Conservation (phyloP, 2,329 filamentous ascomycete species). For the Aspergillus candidus region DNA sequence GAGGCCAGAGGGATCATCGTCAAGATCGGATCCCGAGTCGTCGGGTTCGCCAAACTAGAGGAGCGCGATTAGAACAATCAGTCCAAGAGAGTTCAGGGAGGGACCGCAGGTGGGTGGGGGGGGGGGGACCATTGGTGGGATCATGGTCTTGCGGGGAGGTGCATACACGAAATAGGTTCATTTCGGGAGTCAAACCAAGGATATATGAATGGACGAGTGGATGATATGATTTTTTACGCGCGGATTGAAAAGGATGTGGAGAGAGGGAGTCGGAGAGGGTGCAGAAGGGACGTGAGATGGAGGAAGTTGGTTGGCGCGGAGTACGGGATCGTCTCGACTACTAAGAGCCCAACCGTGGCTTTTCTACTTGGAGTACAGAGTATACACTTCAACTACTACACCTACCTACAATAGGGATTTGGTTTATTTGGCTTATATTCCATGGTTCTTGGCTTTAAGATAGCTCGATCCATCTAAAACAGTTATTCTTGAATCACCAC, state of each 20-base stretch:
- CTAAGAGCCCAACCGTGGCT: too few species aligned
- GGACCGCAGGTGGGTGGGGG: not conserved
- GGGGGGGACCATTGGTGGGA: conserved; percentile 2
- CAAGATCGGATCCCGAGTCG: conserved; percentile 45
- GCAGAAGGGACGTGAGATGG: not conserved
- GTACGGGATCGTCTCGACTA: too few species aligned
- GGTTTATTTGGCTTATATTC: too few species aligned
- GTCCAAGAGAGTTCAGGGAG: not conserved
- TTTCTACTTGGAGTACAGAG: too few species aligned
- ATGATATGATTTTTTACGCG: too few species aligned
- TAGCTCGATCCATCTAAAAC: too few species aligned
- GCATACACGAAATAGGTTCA: conserved; percentile 32
- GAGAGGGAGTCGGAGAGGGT: not conserved
- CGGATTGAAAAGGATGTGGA: not conserved
- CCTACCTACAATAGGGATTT: too few species aligned
- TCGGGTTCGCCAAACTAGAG: conserved; percentile 41
- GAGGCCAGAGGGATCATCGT: conserved; percentile 60
- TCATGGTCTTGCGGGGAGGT: not conserved
- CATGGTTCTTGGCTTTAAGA: too few species aligned
- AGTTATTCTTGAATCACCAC: too few species aligned
- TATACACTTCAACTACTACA: too few species aligned
- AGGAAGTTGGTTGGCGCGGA: too few species aligned
- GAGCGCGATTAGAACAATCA: conserved; percentile 1
- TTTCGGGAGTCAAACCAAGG: conserved; percentile 9
- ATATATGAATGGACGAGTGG: too few species aligned